phyloP scores from a whole-genome alignment of 208 protist species.

The Leishmania lainsoni region DNA sequence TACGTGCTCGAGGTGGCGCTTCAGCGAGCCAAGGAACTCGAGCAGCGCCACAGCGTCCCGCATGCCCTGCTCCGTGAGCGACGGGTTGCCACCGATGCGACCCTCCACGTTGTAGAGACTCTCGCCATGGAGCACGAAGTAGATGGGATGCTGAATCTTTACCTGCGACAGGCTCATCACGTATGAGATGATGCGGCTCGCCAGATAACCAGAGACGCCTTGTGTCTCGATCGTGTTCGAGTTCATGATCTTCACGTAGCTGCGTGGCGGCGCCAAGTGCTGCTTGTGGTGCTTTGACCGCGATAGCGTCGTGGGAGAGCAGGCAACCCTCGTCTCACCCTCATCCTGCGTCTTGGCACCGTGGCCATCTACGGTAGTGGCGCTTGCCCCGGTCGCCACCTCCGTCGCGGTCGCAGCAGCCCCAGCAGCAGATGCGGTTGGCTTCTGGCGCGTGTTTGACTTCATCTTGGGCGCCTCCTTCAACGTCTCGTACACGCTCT shows the following conservation, averaged over 20 bases:
- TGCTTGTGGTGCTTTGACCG: background rate
- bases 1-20: conserved; percentile 40
- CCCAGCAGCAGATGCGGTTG: background rate
- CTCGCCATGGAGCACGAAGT: conserved; percentile 89
- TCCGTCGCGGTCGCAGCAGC: background rate
- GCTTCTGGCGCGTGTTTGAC: background rate
- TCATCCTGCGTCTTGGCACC: background rate
- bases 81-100: conserved; percentile 87
- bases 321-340: background rate
- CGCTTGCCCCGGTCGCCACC: background rate
- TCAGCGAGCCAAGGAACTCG: conserved; percentile 81
- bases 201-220: conserved; percentile 74
- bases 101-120: conserved; percentile 84
- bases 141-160: conserved; percentile 90
- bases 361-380: background rate
- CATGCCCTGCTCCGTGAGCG: conserved; percentile 75
- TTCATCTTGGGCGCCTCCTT: conserved; percentile 18
- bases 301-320: background rate
- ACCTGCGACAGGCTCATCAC: conserved; percentile 86
- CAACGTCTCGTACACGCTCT: conserved; percentile 63
- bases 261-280: conserved; percentile 12
- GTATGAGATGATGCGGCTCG: conserved; percentile 80
- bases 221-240: conserved; percentile 60
- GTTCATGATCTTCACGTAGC: conserved; percentile 72
- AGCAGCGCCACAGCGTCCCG: conserved; percentile 64